Evolutionary conservation across 768 basidiomycete genomes (phyloP), one percentile per base, ranked within the genome.

Genomic region (Lanmaoa pseudosensibilis): DNA sequence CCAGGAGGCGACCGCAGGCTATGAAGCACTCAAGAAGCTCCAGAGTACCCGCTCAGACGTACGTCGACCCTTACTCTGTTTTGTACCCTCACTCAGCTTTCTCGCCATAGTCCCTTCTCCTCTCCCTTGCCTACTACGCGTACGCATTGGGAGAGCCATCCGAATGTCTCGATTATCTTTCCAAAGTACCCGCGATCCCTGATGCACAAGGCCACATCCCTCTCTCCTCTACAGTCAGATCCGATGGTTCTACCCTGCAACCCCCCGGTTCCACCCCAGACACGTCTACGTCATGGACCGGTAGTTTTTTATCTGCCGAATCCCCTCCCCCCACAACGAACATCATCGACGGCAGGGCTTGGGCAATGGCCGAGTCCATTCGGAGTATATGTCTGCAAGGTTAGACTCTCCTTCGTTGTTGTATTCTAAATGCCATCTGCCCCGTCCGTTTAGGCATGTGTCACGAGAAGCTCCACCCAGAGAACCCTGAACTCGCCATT

Each of bases 311-410:
- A 3, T 79, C 83, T 0, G 62, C 74, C 16, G 70, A 73, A n/a
- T 61, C 75, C 6, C 69, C 79, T 19, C 61, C 74, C 1, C 75
- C 75, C 6, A 63, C 77, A 25, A 73, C 82, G 5, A 85, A 88
- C 57, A 79, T 90, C 47, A 77, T 76, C 49, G 87, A 91, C 64
- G 88, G 87, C 16, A 79, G 82, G 64, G 82, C 79, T 25, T 93
- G 89, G 90, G 81, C 84, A 0, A 76, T 87, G 61, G 77, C 81
- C 15, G 92, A 94, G 67, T 80, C 84, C 3, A 73, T 94, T 55
- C 82, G 93, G 37, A 89, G 88, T 48, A 73, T 86, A 46, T 92
- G 91, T 69, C 73, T 94, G 25, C 82, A 88, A 78, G 93, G 93
- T 91, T 36, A 59, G 76, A 69, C 5, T 4, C 15, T 37, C 16